Evolutionary conservation across 164 flowering plant genomes (phyloP), one percentile per base, ranked within the genome.

Genomic region (Kingdonia uniflora): DNA sequence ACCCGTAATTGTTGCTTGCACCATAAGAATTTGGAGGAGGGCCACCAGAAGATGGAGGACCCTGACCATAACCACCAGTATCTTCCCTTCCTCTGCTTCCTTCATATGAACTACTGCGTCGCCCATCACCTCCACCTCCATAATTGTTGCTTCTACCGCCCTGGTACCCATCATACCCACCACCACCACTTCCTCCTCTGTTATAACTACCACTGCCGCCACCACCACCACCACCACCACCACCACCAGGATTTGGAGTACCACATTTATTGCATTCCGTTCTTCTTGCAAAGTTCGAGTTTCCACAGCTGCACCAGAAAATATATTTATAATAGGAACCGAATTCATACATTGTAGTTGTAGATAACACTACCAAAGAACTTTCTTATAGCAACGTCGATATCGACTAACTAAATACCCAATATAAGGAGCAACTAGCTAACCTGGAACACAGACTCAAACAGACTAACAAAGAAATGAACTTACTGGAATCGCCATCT

Each of bases 181-280:
- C 48, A 15, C 21, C 20, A 47, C 51, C 51, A 47, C n/a, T 25
- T 21, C 51, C 21, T 47, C 51, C 51, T 11, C 33, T 20, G 13
- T 20, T 13, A 23, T 47, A 21, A 20, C 29, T 11, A 44, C 48
- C 44, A 11, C 44, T 19, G 12, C 48, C 19, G 2, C 21, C 2
- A 17, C 19, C 20, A 22, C 71, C 65, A 44, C 71, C 74, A 25
- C 57, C 55, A 23, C 60, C 75, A 16, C 55, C 75, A 35, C 65
- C 69, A 37, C 81, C 82, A 49, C 68, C 68, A 55, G 97, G 92
- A 51, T 78, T 68, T 10, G 87, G 85, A 41, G 88, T 56, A 42
- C 96, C 96, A 58, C 99, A 94, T 65, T 89, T 89, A 73, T 94
- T 94, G 68, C 99, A 94, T 66, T 85, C 91, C 14, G 51, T 52